These are phyloP conservation scores for Spergularia marina DNA, from an alignment of 148 eudicot species.

Conservation along the genomic window DNA sequence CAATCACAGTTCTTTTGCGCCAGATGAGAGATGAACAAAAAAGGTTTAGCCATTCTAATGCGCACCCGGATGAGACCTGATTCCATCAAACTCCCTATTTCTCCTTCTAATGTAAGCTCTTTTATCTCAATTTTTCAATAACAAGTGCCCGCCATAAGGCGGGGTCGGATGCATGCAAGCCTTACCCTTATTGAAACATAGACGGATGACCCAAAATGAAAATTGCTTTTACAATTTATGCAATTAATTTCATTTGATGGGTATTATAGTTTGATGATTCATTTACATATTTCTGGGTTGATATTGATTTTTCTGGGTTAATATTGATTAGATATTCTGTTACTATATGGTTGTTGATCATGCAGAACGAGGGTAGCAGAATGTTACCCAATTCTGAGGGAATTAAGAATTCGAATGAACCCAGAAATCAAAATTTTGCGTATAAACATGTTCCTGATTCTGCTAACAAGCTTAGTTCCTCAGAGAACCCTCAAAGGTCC, in stretches of 20 bases:
- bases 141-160: too few relatives aligned
- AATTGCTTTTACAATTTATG: too few relatives aligned
- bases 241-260: constrained; percentile 4
- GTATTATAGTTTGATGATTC: not conserved
- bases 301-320: not conserved
- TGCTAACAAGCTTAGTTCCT: constrained; percentile 7
- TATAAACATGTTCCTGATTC: constrained; percentile 11
- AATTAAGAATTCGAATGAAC: constrained; percentile 7
- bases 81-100: constrained; percentile 20
- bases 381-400: constrained; percentile 21
- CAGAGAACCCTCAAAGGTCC: constrained; percentile 24
- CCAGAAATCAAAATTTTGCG: constrained; percentile 19
- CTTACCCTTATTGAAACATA: too few relatives aligned
- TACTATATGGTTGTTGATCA: not conserved
- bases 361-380: constrained; percentile 25
- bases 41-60: constrained; percentile 76
- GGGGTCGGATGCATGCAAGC: too few relatives aligned
- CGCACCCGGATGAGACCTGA: constrained; percentile 70
- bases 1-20: too few relatives aligned
- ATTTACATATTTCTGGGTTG: not conserved
- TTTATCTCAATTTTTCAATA: not conserved
- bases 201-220: too few relatives aligned
- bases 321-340: not conserved
- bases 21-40: constrained; percentile 63
- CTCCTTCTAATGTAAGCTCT: constrained; percentile 46